Percentiles rank a stretch among this genome's conserved stretches.
These are phyloP conservation scores for Cyberlindnera euphorbiae DNA, from an alignment of 805 yeast species.

Conservation along the genomic window DNA sequence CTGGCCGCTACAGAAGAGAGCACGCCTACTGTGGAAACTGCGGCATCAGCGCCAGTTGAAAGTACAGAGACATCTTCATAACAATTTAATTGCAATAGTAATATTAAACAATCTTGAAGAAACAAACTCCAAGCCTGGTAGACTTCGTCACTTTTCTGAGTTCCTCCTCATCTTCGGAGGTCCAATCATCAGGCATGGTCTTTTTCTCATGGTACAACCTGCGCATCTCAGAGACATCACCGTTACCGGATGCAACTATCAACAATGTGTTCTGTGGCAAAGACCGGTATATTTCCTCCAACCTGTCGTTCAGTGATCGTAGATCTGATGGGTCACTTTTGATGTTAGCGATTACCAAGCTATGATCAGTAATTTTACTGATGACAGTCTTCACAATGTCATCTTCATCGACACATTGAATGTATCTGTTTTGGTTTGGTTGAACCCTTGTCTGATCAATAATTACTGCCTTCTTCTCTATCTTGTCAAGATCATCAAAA, in stretches of 20 bases:
- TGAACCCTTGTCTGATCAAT: constrained; percentile 30
- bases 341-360: constrained; percentile 51
- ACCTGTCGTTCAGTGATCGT: constrained; percentile 34
- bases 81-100: too few relatives aligned
- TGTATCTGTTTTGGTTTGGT: constrained; percentile 23
- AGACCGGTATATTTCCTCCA: constrained; percentile 43
- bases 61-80: too few relatives aligned
- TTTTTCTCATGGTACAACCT: constrained; percentile 41
- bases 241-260: constrained; percentile 58
- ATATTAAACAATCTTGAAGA: constrained; percentile 40
- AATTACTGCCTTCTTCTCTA: constrained; percentile 28
- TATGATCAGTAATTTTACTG: constrained; percentile 15
- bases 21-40: too few relatives aligned
- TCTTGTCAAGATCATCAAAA: constrained; percentile 33
- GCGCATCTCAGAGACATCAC: constrained; percentile 47
- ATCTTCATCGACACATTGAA: constrained; percentile 53
- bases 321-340: constrained; percentile 35
- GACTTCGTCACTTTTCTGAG: constrained; percentile 41
- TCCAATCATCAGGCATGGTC: constrained; percentile 47
- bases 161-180: constrained; percentile 39
- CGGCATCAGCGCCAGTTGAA: too few relatives aligned
- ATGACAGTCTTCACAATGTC: constrained; percentile 44
- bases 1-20: too few relatives aligned
- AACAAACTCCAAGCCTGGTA: constrained; percentile 60
- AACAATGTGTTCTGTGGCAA: constrained; percentile 59